Conservation (phyloP, 805 yeast genomes). For the Lachancea sp. region DNA sequence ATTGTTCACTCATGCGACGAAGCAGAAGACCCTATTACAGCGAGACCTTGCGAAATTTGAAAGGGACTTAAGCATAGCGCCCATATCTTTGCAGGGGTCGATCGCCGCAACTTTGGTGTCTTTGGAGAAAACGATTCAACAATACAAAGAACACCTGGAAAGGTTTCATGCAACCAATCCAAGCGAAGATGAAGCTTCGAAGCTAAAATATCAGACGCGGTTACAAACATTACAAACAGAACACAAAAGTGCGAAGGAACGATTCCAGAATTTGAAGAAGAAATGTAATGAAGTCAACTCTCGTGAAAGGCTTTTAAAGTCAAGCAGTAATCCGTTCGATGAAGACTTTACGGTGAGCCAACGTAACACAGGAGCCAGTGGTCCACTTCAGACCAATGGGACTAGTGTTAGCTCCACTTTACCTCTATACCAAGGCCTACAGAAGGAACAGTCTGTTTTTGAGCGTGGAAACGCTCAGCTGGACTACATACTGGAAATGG, state of each 20-base stretch:
- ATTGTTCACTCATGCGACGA: conserved; percentile 80
- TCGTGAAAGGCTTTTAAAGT: conserved; percentile 23
- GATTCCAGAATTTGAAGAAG: conserved; percentile 33
- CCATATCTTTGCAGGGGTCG: conserved; percentile 63
- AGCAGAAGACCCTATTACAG: conserved; percentile 69
- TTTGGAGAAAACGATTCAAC: conserved; percentile 67
- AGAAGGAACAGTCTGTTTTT: conserved; percentile 59
- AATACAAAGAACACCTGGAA: conserved; percentile 37
- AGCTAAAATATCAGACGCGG: conserved; percentile 50
- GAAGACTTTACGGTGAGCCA: conserved; percentile 26
- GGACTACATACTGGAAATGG: conserved; percentile 88
- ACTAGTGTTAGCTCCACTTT: conserved; percentile 33
- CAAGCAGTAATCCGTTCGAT: conserved; percentile 22
- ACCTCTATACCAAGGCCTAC: conserved; percentile 52
- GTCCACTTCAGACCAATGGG: conserved; percentile 39
- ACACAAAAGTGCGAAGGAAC: conserved; percentile 25
- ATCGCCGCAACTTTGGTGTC: conserved; percentile 59
- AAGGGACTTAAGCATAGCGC: conserved; percentile 53
- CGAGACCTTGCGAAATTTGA: conserved; percentile 66
- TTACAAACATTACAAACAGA: conserved; percentile 48
- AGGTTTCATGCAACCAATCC: conserved; percentile 43
- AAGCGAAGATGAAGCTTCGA: conserved; percentile 14
- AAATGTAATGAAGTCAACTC: conserved; percentile 22
- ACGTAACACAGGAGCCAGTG: conserved; percentile 26
- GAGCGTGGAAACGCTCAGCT: conserved; percentile 71